phyloP scores from a whole-genome alignment of 2,329 filamentous ascomycete genomes.

The Pestalotiopsis sp. region DNA sequence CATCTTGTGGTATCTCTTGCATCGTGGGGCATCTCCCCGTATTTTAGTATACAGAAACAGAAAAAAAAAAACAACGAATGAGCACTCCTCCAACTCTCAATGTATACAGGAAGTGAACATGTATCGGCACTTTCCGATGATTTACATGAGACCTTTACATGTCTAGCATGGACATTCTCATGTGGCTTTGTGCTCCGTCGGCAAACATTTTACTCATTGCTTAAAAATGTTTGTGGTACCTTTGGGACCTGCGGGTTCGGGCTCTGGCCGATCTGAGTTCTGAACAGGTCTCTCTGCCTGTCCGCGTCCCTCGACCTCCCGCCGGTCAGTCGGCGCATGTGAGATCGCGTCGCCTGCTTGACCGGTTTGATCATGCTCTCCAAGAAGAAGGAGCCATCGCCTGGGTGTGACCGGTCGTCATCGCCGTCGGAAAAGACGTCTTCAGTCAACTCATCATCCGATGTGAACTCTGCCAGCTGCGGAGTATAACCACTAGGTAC shows the following conservation, averaged over 20 bases:
- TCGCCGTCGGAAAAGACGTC: conserved; percentile 82
- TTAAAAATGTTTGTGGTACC: conserved; percentile 36
- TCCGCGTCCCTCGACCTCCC: conserved; percentile 45
- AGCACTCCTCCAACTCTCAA: background rate
- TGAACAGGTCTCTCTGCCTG: conserved; percentile 38
- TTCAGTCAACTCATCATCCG: conserved; percentile 75
- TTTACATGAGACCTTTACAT: background rate
- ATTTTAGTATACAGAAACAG: background rate
- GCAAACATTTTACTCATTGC: background rate
- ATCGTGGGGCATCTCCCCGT: background rate
- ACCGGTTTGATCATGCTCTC: conserved; percentile 65
- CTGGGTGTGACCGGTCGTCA: conserved; percentile 47
- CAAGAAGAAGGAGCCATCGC: conserved; percentile 55
- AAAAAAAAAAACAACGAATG: background rate
- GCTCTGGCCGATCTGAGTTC: conserved; percentile 31
- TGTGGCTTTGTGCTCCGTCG: conserved; percentile 1
- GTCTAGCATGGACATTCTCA: background rate
- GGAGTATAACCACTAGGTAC: conserved; percentile 57
- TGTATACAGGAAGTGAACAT: background rate
- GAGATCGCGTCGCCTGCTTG: conserved; percentile 57
- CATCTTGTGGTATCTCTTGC: background rate
- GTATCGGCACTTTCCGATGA: background rate
- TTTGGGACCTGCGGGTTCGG: conserved; percentile 45
- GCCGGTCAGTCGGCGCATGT: conserved; percentile 65
- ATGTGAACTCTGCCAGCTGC: conserved; percentile 64